Base-by-base conservation (phyloP, 75 land plant species). In the Pinus taeda region DNA sequence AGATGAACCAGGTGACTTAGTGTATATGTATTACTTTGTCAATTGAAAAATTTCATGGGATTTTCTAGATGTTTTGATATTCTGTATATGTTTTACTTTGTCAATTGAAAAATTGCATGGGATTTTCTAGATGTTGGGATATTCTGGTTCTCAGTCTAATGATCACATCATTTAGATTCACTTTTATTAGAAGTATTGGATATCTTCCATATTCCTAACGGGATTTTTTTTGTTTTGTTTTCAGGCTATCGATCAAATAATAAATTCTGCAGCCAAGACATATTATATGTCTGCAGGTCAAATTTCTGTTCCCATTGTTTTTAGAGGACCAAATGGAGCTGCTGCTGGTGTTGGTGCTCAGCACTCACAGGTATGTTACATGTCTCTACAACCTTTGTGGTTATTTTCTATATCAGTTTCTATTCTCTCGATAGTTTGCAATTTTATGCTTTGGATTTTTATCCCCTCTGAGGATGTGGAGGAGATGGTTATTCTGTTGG, bases 311-410 rank as follows among this genome's bases (percentile, higher is more conserved):
- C 96, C 98, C 64, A 93, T 95, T 74, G 98, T 95, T 22, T 95
- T 95, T 66, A 83, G 98, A 79, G 98, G 98, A 24, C 96, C 98
- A 33, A 95, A 95, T 88, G 98, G 98, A 53, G 96, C 96, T 74
- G 98, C 98, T 78, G 98, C 98, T 80, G 98, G 98, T 30, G 98
- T 95, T 80, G 94, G 85, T 76, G 96, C 98, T 56, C 98, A 95
- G 75, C 98, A 95, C 73, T 95, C 98, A 4, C 98, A 95, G 85
- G 96, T 95, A 65, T 59, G 29, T 6, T 24, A n/a, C 15, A 57
- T 7, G 62, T 60, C 55, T 9, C 55, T 9, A 9, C 55, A 49
- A 60, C 62, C 0, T 20, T 60, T 60, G 22, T 60, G 9, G 22
- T 60, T 60, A 60, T 60, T 60, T 60, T 60, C 22, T 60, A 60